A percentile compares a stretch with the other conserved stretches of the same genome.
Conservation (phyloP, 257 asterid genomes). For the Leonotis leonurus region DNA sequence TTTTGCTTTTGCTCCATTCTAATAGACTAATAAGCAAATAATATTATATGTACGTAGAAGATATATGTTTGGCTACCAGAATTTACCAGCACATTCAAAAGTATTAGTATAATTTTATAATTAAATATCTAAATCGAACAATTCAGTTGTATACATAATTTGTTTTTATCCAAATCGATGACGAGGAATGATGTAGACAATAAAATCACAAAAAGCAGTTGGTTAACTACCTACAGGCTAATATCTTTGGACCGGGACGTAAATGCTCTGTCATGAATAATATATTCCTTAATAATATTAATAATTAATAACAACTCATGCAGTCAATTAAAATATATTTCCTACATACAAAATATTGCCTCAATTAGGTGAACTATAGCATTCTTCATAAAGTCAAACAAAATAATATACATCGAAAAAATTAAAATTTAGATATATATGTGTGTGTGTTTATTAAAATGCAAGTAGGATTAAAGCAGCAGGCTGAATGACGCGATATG, state of each 20-base stretch:
- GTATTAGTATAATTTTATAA: not conserved
- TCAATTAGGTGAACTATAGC: not conserved
- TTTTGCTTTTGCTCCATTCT: too few relatives aligned
- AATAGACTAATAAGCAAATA: too few relatives aligned
- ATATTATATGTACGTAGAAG: too few relatives aligned
- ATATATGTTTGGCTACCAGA: too few relatives aligned
- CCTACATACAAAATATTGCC: too few relatives aligned
- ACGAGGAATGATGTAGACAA: not conserved
- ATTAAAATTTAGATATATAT: not conserved
- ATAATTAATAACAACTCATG: not conserved
- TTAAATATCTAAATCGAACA: not conserved
- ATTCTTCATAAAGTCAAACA: not conserved
- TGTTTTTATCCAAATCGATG: not conserved
- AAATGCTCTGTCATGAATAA: not conserved
- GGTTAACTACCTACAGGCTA: constrained; percentile 15
- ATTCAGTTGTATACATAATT: not conserved
- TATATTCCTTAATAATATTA: not conserved
- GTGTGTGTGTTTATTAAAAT: too few relatives aligned
- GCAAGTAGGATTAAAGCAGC: not conserved
- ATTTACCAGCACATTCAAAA: too few relatives aligned
- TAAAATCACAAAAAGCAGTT: not conserved
- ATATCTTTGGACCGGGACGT: not conserved
- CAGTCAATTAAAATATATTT: too few relatives aligned
- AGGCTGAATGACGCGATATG: not conserved
- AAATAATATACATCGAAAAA: not conserved